Evolutionary conservation across 2,329 filamentous ascomycete species (phyloP), one percentile per base, ranked within the genome.

Genomic region (Microcyclosporella mali): DNA sequence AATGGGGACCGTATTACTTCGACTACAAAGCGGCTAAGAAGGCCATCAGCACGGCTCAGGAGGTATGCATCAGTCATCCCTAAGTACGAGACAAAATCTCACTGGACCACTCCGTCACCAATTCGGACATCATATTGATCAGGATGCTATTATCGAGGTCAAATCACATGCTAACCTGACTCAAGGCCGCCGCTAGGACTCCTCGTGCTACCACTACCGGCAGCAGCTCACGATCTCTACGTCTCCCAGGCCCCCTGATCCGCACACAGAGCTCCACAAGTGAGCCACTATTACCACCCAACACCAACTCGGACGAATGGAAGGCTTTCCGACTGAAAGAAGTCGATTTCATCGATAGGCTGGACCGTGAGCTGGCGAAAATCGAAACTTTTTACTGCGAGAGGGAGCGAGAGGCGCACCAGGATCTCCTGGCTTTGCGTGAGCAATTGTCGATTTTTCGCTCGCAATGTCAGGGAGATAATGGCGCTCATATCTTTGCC

Each of bases 1-100:
- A 97, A 78, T 97, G 90, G 90, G 81, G 85, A 59, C 78, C 82
- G 64, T 94, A 95, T 66, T 97, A 95, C 66, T 77, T 97, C 56
- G 81, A 95, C 67, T 97, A 97, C 74, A 95, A 94, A 75, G 37
- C 41, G 21, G 49, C 40, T 7, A 52, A 49, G 33, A 45, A 49
- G 33, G 37, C 42, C 19, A 17, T 50, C 16, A 38, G 29, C 6
- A 35, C 15, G 15, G 31, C 40, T 14, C 27, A 39, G 11, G 14
- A n/a, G 16, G 18, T 17, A 10, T 36, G 17, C 18, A 32, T n/a
- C 17, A 17, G 15, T 12, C 7, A 28, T 18, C 32, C 41, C 16
- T 32, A 29, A 12, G 12, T 18, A 27, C 19, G 33, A 19, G 42
- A 40, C 41, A 16, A 40, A 45, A 41, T 39, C 37, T 11, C 40